Conservation (phyloP, 2,329 filamentous ascomycete species). For the Phialemonium atrogriseum region DNA sequence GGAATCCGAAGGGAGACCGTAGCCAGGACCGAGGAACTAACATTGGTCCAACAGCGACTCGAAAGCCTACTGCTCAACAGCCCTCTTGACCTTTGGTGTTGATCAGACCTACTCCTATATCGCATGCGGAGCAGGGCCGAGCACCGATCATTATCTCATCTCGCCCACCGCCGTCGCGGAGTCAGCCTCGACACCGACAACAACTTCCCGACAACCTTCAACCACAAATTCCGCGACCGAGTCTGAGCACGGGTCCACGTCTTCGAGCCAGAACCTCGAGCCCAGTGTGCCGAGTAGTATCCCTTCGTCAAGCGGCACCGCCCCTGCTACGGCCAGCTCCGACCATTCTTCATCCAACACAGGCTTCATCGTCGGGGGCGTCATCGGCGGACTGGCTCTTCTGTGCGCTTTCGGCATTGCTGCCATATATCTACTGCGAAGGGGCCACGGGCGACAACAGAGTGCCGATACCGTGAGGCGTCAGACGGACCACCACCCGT, state of each 20-base stretch:
- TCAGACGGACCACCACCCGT: neutral
- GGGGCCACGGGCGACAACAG: neutral
- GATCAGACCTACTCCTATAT: conserved; percentile 26
- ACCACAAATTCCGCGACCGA: neutral
- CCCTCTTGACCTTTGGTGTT: conserved; percentile 21
- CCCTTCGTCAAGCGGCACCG: neutral
- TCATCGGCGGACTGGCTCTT: conserved; percentile 23
- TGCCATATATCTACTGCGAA: conserved; percentile 1
- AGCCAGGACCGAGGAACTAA: neutral
- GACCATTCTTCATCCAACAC: conserved; percentile 11
- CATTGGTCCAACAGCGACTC: conserved; percentile 5
- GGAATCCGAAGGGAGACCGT: neutral
- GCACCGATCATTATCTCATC: conserved; percentile 1
- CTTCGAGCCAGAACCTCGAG: neutral
- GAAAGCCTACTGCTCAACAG: conserved; percentile 21
- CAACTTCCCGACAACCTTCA: neutral
- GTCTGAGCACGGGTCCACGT: neutral
- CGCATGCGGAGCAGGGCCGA: conserved; percentile 18
- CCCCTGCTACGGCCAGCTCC: neutral
- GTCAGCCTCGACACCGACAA: neutral
- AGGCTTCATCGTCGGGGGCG: conserved; percentile 22
- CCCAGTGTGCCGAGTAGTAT: no score
- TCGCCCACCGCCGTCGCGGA: conserved; percentile 1
- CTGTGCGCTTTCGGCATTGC: conserved; percentile 19
- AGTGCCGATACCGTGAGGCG: neutral